These are phyloP conservation scores for Acacia crassicarpa DNA, from an alignment of 306 rosid species.

Conservation along the genomic window DNA sequence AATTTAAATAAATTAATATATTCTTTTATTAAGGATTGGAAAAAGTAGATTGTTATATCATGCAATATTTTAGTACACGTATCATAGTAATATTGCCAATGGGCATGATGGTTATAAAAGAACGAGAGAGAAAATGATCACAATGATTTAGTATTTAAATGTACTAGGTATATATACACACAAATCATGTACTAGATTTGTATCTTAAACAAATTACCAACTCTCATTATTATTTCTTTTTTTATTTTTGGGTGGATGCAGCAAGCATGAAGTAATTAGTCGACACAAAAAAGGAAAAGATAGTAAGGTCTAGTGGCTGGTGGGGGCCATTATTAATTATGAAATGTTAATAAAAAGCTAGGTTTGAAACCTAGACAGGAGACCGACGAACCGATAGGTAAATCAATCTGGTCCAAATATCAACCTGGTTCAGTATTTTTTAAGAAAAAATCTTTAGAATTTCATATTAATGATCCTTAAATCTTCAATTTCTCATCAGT, in stretches of 20 bases:
- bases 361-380: no score
- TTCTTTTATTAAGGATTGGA: no score
- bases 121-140: constrained; percentile 36
- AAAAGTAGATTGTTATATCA: no score
- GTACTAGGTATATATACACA: constrained; percentile 28
- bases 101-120: constrained; percentile 10
- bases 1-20: no score
- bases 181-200: neutral
- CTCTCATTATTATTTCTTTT: neutral
- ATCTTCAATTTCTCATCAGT: no score
- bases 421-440: no score
- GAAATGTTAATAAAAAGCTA: constrained; percentile 7
- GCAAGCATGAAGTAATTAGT: neutral
- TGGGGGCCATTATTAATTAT: constrained; percentile 5
- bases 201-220: neutral
- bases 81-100: neutral
- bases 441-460: no score
- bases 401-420: no score
- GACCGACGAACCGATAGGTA: no score
- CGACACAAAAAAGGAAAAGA: neutral
- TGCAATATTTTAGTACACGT: neutral
- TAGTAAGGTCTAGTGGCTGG: constrained; percentile 38
- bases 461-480: no score
- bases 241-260: neutral
- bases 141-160: constrained; percentile 25